phyloP scores from a whole-genome alignment of 2,329 filamentous ascomycete genomes.

The Aureobasidium sp. region DNA sequence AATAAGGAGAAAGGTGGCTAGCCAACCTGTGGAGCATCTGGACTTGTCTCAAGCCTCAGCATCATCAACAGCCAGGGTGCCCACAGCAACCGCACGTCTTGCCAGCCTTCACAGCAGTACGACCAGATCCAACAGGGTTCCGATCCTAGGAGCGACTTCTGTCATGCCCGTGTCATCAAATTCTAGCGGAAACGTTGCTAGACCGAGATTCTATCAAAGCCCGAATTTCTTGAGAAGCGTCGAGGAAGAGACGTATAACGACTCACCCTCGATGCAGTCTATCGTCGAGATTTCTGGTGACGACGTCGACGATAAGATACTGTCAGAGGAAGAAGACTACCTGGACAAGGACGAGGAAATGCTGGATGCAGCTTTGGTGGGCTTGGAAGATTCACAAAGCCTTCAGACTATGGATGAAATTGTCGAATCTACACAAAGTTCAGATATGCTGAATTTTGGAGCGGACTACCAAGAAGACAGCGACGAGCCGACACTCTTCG shows the following conservation, averaged over 20 bases:
- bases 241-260: neutral
- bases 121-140: neutral
- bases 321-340: neutral
- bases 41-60: neutral
- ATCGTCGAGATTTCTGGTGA: neutral
- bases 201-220: neutral
- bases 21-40: neutral
- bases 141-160: neutral
- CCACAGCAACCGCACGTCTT: neutral
- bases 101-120: slow-evolving; percentile 1
- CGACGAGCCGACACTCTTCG: neutral
- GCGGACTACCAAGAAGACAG: neutral
- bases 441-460: neutral
- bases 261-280: neutral
- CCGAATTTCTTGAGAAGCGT: neutral
- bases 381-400: slow-evolving; percentile 13
- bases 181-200: neutral
- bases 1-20: slow-evolving; percentile 15
- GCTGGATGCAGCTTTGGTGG: slow-evolving; percentile 15
- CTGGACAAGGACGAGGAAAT: slow-evolving; percentile 14
- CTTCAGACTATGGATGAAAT: neutral
- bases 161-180: neutral
- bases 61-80: neutral
- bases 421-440: neutral
- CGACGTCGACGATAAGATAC: neutral